phyloP scores from a whole-genome alignment of 352 stramenopile genomes.

The Phytopythium litorale region DNA sequence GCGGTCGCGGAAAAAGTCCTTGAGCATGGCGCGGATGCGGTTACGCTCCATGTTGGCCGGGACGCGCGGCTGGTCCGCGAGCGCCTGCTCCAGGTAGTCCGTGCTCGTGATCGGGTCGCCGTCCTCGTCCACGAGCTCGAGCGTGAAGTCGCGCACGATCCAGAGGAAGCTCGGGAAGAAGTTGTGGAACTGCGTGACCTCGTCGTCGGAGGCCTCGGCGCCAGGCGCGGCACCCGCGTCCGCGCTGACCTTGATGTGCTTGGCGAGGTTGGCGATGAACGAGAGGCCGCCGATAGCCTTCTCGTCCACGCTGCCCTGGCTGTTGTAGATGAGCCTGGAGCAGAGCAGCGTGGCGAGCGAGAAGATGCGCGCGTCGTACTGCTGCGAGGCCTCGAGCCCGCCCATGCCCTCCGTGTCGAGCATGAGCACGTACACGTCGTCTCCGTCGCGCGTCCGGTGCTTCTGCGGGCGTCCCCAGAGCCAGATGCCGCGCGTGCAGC shows the following conservation, averaged over 20 bases:
- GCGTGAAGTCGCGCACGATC: constrained; percentile 86
- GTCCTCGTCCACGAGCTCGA: constrained; percentile 85
- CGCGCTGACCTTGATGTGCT: constrained; percentile 77
- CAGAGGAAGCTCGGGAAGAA: constrained; percentile 89
- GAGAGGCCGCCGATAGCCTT: constrained; percentile 80
- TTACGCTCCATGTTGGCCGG: constrained; percentile 74
- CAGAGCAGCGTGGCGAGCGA: constrained; percentile 80
- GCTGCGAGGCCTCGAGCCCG: constrained; percentile 74
- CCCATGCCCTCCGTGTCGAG: constrained; percentile 87
- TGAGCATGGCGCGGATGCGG: constrained; percentile 78
- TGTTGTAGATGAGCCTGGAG: constrained; percentile 89
- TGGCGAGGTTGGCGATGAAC: constrained; percentile 86
- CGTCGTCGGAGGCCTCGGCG: constrained; percentile 31
- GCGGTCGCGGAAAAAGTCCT: constrained; percentile 79
- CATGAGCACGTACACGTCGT: constrained; percentile 78
- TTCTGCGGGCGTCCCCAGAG: constrained; percentile 72
- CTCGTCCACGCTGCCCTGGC: constrained; percentile 79
- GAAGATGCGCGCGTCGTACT: constrained; percentile 88
- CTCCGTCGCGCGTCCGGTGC: constrained; percentile 53
- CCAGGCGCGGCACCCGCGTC: constrained; percentile 18
- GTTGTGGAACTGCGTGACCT: constrained; percentile 71
- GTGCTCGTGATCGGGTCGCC: constrained; percentile 69
- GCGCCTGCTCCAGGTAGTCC: constrained; percentile 79
- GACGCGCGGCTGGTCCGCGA: constrained; percentile 67
- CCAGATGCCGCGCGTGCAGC: constrained; percentile 86